phyloP scores from a whole-genome alignment of 2,329 filamentous ascomycete species.

The Aspergillus cejpii region DNA sequence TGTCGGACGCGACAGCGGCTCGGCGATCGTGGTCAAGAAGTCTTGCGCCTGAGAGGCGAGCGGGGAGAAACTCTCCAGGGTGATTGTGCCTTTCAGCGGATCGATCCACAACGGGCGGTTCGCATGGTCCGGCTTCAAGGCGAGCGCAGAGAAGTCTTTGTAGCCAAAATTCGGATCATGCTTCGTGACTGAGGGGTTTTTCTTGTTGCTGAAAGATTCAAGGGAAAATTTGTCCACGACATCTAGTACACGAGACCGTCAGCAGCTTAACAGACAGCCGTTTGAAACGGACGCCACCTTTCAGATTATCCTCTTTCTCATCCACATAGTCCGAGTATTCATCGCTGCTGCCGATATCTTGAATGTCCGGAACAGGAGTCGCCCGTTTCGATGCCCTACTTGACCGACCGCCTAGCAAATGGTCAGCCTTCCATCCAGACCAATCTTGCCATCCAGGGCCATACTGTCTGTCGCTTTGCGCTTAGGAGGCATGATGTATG shows the following conservation, averaged over 20 bases:
- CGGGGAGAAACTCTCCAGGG: slow-evolving; percentile 88
- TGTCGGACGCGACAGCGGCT: slow-evolving; percentile 81
- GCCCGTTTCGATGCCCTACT: slow-evolving; percentile 45
- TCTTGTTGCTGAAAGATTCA: slow-evolving; percentile 45
- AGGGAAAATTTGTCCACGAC: slow-evolving; percentile 51
- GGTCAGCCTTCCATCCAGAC: slow-evolving; percentile 26
- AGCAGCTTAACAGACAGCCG: slow-evolving; percentile 19
- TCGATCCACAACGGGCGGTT: slow-evolving; percentile 94
- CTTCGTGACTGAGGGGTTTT: slow-evolving; percentile 35
- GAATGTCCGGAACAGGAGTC: slow-evolving; percentile 41
- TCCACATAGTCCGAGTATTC: slow-evolving; percentile 52
- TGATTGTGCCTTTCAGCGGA: slow-evolving; percentile 75
- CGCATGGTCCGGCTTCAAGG: slow-evolving; percentile 79
- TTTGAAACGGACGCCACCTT: slow-evolving; percentile 38
- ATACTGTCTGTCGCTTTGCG: slow-evolving; percentile 58
- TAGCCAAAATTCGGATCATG: slow-evolving; percentile 54
- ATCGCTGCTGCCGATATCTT: slow-evolving; percentile 48
- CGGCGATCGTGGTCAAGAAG: slow-evolving; percentile 91
- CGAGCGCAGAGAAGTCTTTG: slow-evolving; percentile 74
- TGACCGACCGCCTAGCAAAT: slow-evolving; percentile 37
- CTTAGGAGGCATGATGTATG: slow-evolving; percentile 58
- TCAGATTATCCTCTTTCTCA: slow-evolving; percentile 43
- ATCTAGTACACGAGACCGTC: slow-evolving; percentile 26
- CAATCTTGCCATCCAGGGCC: slow-evolving; percentile 21
- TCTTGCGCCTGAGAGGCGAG: slow-evolving; percentile 82